Base-by-base conservation (phyloP, 129 eudicot species). In the Silybum marianum region DNA sequence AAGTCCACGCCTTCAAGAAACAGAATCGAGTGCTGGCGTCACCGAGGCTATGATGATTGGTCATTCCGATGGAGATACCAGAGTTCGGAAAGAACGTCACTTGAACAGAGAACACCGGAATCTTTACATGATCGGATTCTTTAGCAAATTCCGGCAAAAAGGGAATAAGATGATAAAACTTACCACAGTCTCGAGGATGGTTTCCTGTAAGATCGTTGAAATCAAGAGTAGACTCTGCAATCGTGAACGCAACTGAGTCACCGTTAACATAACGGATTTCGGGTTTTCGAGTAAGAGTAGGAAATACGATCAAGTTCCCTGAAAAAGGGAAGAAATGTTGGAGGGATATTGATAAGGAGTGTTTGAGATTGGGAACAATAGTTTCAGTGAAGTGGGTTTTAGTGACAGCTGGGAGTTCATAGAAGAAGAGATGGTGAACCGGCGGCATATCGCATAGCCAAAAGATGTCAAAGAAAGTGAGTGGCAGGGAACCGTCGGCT, bases 1-100 rank as follows among this genome's bases (percentile, higher is more conserved):
- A 62, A 3, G 89, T 80, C 91, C 93, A 88, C 2, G 88, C 78
- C 67, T 28, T 71, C 13, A 81, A 24, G 75, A 90, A 90, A n/a
- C 72, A 63, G 8, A 72, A 67, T 18, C 81, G 28, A 5, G 86
- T 72, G 46, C 78, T 89, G 1, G 78, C 89, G 70, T 89, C 93
- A 9, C 86, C 86, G 1, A 77, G 67, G 21, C 24, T 38, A 30
- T 87, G 90, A n/a, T 71, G 82, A 42, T 58, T 82, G 6, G 84
- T 68, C 12, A 85, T 46, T 26, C 93, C 93, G 13, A 90, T 24
- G 11, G 84, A 76, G 28, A 90, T 36, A 6, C 90, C 93, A 0
- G 9, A 25, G 13, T 85, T 81, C 0, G 93, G 93, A 69, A 89
- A 86, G 1, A 86, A 6, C 10, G 90, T 84, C 16, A 87, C 90